Conservation (phyloP, 305 asterid species). For the Fraxinus dipetala region DNA sequence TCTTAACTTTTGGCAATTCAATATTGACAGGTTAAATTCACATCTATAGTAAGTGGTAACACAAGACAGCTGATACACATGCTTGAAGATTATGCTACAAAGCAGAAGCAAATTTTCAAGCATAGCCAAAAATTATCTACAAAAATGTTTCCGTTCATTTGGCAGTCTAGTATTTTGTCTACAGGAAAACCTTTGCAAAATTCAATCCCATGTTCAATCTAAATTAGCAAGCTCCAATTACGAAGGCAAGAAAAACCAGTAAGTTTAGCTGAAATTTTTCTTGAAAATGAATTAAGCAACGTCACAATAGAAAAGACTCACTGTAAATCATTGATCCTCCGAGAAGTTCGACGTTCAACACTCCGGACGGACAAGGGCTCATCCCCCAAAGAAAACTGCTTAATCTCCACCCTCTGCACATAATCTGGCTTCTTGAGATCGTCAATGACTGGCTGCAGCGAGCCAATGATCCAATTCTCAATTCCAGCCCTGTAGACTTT, state of each 20-base stretch:
- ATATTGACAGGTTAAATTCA: background rate
- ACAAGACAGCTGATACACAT: background rate
- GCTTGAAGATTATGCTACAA: background rate
- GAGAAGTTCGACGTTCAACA: constrained; percentile 87
- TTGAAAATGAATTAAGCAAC: background rate
- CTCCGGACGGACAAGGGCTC: constrained; percentile 94
- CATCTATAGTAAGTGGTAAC: background rate
- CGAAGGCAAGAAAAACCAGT: background rate
- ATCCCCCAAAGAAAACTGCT: constrained; percentile 86
- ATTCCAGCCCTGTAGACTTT: constrained; percentile 76
- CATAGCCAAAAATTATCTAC: background rate
- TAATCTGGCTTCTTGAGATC: constrained; percentile 87
- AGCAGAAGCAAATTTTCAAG: background rate
- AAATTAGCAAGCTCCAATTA: background rate
- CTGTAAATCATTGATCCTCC: constrained; percentile 89
- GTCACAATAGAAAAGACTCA: constrained; percentile 40
- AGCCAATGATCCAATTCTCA: constrained; percentile 87
- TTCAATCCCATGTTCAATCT: background rate
- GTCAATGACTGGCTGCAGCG: constrained; percentile 92
- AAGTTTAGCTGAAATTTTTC: background rate
- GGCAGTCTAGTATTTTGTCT: background rate
- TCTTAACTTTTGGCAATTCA: background rate
- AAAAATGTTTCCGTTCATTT: background rate
- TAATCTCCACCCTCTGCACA: constrained; percentile 86
- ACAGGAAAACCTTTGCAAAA: background rate